These are phyloP conservation scores for Arthrobotrys musiformis DNA, from an alignment of 2,329 filamentous ascomycete genomes.

Conservation along the genomic window DNA sequence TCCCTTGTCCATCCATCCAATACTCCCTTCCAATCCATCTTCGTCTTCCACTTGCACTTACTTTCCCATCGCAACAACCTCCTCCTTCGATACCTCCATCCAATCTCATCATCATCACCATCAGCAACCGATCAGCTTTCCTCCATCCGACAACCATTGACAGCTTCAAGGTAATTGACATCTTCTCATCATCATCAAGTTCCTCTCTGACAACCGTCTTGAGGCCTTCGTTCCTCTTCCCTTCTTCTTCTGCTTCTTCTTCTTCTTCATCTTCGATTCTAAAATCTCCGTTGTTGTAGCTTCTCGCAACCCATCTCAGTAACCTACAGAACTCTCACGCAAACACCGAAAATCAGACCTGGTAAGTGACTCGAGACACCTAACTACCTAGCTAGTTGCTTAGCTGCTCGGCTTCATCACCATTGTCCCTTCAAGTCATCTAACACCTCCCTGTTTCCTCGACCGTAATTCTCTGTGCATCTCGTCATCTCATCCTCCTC, in stretches of 20 bases:
- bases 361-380: too few species aligned
- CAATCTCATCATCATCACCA: too few species aligned
- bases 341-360: neutral
- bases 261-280: neutral
- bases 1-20: neutral
- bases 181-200: conserved; percentile 3
- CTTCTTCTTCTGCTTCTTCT: neutral
- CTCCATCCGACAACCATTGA: neutral
- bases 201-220: neutral
- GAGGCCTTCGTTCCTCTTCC: neutral
- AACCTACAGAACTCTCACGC: neutral
- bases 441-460: neutral
- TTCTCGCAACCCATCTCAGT: neutral
- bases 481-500: neutral
- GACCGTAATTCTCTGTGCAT: neutral
- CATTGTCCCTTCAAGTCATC: neutral
- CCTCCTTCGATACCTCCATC: too few species aligned
- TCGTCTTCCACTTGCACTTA: neutral
- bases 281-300: neutral
- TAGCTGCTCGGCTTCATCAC: neutral
- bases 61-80: neutral
- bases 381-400: too few species aligned
- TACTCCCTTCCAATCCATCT: neutral
- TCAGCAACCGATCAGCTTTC: neutral
- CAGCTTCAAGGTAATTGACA: conserved; percentile 1